These are phyloP conservation scores for Umbelopsis isabellina DNA, from an alignment of 192 early-diverging fungal species.

Conservation along the genomic window DNA sequence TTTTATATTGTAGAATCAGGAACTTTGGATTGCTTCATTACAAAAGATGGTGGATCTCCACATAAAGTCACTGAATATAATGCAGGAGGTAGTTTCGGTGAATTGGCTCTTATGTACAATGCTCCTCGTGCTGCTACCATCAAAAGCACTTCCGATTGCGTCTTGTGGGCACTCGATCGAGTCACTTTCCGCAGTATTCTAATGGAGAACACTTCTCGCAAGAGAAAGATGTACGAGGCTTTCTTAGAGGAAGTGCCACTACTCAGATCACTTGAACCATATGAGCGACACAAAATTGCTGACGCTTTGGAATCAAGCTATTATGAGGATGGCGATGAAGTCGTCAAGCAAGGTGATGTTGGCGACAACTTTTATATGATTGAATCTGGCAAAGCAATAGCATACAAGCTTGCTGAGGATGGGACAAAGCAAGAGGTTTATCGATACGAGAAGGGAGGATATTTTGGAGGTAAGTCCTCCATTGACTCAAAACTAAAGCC, in stretches of 20 bases:
- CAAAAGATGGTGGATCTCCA: constrained; percentile 63
- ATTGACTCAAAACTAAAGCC: background rate
- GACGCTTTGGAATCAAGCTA: constrained; percentile 93
- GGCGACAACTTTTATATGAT: constrained; percentile 97
- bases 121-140: constrained; percentile 97
- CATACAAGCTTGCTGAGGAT: constrained; percentile 77
- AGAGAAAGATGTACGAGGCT: constrained; percentile 94
- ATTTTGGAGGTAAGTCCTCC: constrained; percentile 87
- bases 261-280: constrained; percentile 87
- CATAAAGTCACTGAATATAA: constrained; percentile 81
- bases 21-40: constrained; percentile 86
- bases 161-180: constrained; percentile 97
- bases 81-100: constrained; percentile 93
- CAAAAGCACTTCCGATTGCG: constrained; percentile 76
- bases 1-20: constrained; percentile 98
- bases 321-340: constrained; percentile 83
- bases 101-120: constrained; percentile 99
- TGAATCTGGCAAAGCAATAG: constrained; percentile 87
- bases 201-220: constrained; percentile 97
- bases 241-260: constrained; percentile 94
- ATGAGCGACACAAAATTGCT: constrained; percentile 98
- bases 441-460: constrained; percentile 81
- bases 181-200: constrained; percentile 96
- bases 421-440: constrained; percentile 81
- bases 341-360: constrained; percentile 92